These are phyloP conservation scores for Blastomyces parvus DNA, from an alignment of 2,329 filamentous ascomycete species.

Conservation along the genomic window DNA sequence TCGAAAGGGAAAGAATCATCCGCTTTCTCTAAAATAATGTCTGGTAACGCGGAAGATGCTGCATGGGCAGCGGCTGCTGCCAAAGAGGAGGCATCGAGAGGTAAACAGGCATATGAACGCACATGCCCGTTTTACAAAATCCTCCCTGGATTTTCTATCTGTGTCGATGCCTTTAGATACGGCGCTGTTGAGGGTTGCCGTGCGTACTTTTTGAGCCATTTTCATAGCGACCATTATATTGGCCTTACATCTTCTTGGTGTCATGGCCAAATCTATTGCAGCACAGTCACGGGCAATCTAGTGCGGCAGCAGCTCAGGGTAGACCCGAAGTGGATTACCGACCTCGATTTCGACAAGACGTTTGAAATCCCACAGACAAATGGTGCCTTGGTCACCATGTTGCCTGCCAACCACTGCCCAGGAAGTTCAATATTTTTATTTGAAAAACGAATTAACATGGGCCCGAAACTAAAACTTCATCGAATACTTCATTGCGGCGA, in stretches of 20 bases:
- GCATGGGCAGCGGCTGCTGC: constrained; percentile 85
- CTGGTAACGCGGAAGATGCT: constrained; percentile 74
- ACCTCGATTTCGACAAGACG: constrained; percentile 73
- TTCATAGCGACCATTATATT: constrained; percentile 95
- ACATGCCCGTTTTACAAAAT: constrained; percentile 99
- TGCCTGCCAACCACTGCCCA: constrained; percentile 91
- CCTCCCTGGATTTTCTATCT: constrained; percentile 82
- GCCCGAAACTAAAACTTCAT: constrained; percentile 53
- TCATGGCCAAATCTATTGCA: constrained; percentile 95
- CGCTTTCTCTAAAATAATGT: constrained; percentile 90
- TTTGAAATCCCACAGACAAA: constrained; percentile 71
- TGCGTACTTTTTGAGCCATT: constrained; percentile 95
- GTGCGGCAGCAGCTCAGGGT: constrained; percentile 79
- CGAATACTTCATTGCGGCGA: constrained; percentile 91
- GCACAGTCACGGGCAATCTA: constrained; percentile 79
- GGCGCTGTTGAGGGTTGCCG: constrained; percentile 85
- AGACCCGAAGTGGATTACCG: constrained; percentile 73
- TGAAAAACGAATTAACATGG: constrained; percentile 61
- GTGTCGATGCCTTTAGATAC: constrained; percentile 92
- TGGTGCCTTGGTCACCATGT: constrained; percentile 84
- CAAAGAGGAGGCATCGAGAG: constrained; percentile 64
- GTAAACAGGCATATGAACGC: constrained; percentile 75
- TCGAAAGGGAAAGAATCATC: constrained; percentile 41
- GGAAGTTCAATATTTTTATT: constrained; percentile 91
- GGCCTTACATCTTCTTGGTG: constrained; percentile 80